phyloP scores from a whole-genome alignment of 805 yeast species.

The Yamadazyma insecticola region DNA sequence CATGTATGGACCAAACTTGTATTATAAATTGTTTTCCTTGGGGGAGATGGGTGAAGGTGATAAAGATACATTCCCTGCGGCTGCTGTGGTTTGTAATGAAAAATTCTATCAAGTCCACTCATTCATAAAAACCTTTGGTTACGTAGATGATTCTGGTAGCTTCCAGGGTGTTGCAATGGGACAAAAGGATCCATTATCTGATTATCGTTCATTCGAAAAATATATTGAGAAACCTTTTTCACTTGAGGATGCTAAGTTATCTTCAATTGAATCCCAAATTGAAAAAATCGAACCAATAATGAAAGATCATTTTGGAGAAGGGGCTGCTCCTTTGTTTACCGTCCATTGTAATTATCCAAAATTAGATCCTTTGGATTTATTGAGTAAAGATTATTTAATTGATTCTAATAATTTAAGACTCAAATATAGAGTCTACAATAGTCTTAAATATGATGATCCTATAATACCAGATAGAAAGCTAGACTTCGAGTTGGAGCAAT shows the following conservation, averaged over 20 bases:
- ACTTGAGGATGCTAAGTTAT: slow-evolving; percentile 6
- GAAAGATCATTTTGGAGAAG: slow-evolving; percentile 15
- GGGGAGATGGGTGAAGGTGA: slow-evolving; percentile 43
- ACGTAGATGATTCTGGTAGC: slow-evolving; percentile 16
- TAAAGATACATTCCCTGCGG: slow-evolving; percentile 33
- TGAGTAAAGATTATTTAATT: slow-evolving; percentile 19
- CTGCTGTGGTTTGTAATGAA: slow-evolving; percentile 29
- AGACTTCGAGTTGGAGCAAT: slow-evolving; percentile 29
- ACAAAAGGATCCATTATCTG: slow-evolving; percentile 25
- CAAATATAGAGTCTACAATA: slow-evolving; percentile 25
- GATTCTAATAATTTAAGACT: slow-evolving; percentile 19
- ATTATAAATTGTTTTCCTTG: slow-evolving; percentile 56
- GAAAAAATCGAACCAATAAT: slow-evolving; percentile 14
- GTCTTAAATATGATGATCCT: slow-evolving; percentile 16
- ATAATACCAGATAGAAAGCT: slow-evolving; percentile 6
- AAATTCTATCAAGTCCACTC: slow-evolving; percentile 40
- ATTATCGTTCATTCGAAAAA: slow-evolving; percentile 14
- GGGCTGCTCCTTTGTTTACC: slow-evolving; percentile 20
- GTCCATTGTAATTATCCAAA: slow-evolving; percentile 35
- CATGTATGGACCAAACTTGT: slow-evolving; percentile 55
- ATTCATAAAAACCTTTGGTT: slow-evolving; percentile 29
- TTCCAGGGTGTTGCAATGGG: slow-evolving; percentile 36
- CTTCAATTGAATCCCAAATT: slow-evolving; percentile 21
- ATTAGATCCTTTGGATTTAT: slow-evolving; percentile 25
- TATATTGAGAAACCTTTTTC: slow-evolving; percentile 4